phyloP scores from a whole-genome alignment of 768 basidiomycete genomes.

The Leccinum variicolor region DNA sequence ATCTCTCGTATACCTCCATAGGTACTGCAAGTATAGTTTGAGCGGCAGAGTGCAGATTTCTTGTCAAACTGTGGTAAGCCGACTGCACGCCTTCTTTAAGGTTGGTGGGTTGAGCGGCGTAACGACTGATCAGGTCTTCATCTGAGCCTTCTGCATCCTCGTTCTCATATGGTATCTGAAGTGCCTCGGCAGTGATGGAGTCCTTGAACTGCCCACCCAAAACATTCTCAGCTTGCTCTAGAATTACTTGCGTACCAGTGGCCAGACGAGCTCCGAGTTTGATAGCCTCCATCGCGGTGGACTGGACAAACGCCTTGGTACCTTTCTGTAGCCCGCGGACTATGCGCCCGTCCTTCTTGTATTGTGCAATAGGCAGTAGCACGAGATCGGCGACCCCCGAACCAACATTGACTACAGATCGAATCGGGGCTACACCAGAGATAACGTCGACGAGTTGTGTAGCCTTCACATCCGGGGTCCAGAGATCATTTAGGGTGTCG shows the following conservation, averaged over 20 bases:
- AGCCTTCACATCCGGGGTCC: slow-evolving; percentile 99
- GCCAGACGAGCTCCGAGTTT: slow-evolving; percentile 91
- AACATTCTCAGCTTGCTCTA: slow-evolving; percentile 92
- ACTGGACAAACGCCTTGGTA: slow-evolving; percentile 87
- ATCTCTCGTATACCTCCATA: slow-evolving; percentile 97
- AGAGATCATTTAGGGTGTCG: slow-evolving; percentile 92
- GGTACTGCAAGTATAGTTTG: slow-evolving; percentile 98
- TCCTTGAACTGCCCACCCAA: slow-evolving; percentile 76
- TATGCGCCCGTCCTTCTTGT: slow-evolving; percentile 93
- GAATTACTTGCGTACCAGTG: slow-evolving; percentile 95
- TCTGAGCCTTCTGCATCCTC: slow-evolving; percentile 31
- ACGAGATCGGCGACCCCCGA: slow-evolving; percentile 96
- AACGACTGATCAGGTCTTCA: slow-evolving; percentile 74
- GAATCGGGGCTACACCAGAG: slow-evolving; percentile 93
- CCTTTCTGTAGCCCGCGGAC: slow-evolving; percentile 94
- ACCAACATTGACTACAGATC: slow-evolving; percentile 95
- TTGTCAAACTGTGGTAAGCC: slow-evolving; percentile 86
- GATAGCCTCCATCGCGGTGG: slow-evolving; percentile 93
- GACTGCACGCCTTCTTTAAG: slow-evolving; percentile 84
- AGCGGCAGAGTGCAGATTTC: slow-evolving; percentile 88
- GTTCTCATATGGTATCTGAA: slow-evolving; percentile 43
- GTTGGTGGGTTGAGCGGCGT: slow-evolving; percentile 86
- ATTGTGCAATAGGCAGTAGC: slow-evolving; percentile 93
- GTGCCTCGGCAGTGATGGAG: slow-evolving; percentile 62
- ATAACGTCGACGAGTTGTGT: slow-evolving; percentile 97